Base-by-base conservation (phyloP, 345 rosid species). In the Lepidium africanum region DNA sequence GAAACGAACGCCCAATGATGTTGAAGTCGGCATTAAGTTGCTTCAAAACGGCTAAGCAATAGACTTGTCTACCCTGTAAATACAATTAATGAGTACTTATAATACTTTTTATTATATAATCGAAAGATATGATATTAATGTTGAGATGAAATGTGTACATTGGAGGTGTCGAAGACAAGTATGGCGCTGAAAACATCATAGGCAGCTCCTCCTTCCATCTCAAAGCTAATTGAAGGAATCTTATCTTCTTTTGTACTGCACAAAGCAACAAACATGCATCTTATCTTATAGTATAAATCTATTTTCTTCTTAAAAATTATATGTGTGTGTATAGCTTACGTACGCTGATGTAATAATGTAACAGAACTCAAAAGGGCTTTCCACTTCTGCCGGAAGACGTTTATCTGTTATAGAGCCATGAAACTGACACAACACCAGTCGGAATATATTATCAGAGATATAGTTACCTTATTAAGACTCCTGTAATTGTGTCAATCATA, bases 1-100 rank as follows among this genome's bases (percentile, higher is more conserved):
- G 65, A 75, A 40, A 83, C 96, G 77, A 65, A 89, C 96, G 97
- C 77, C 97, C 98, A 12, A 93, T 87, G 70, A 93, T 86, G 69
- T 87, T 88, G 46, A 87, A 71, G 42, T 78, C 59, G 23, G 82
- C 75, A 25, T 59, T 45, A 48, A 68, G 81, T 63, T 91, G 78
- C 65, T 80, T 90, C 60, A 93, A 76, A 6, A 93, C 68, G 35
- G 70, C 97, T 37, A 94, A 80, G 63, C 96, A 94, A 30, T 88
- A 93, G 16, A 82, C 5, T 30, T 2, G 1, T 42, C 45, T 48
- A 36, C 67, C 74, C 96, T 93, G 87, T 37, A 70, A 36, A 71
- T 58, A 5, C 59, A 27, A n/a, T n/a, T n/a, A n/a, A 16, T 62
- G 41, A 52, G 10, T 46, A 46, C 56, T 59, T 47, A 40, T 65